Conservation (phyloP, 768 basidiomycete species). For the Termitomyces sp. region DNA sequence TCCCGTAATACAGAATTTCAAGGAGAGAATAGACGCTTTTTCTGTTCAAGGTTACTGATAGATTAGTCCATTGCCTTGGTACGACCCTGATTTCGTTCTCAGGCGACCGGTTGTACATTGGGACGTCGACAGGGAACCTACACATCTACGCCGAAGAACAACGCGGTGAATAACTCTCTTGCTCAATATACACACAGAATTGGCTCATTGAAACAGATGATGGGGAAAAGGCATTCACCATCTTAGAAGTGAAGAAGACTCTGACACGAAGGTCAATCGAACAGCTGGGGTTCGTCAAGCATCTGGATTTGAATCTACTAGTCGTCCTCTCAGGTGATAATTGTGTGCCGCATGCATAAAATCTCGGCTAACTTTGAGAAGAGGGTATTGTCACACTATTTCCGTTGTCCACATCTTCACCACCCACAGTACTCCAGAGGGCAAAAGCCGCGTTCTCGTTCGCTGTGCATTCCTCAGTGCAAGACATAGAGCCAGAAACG, state of each 20-base stretch:
- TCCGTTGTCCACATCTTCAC: slow-evolving; percentile 66
- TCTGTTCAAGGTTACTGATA: slow-evolving; percentile 31
- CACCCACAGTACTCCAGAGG: slow-evolving; percentile 66
- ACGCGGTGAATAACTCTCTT: slow-evolving; percentile 23
- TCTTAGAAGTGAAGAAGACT: slow-evolving; percentile 62
- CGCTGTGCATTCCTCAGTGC: slow-evolving; percentile 59
- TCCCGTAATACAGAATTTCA: slow-evolving; percentile 30
- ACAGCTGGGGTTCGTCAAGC: slow-evolving; percentile 79
- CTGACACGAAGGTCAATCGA: slow-evolving; percentile 73
- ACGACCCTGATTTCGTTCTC: not conserved
- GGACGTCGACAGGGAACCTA: slow-evolving; percentile 51
- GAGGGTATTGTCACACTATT: slow-evolving; percentile 72
- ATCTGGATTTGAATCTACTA: slow-evolving; percentile 82
- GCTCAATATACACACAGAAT: not conserved
- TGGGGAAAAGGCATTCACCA: slow-evolving; percentile 26
- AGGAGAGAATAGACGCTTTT: slow-evolving; percentile 40
- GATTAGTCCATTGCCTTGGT: not conserved
- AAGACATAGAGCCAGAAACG: slow-evolving; percentile 29
- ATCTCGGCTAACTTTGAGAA: slow-evolving; percentile 22
- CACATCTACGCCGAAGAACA: slow-evolving; percentile 43
- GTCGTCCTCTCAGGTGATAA: slow-evolving; percentile 73
- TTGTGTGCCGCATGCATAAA: not conserved
- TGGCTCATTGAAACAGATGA: slow-evolving; percentile 18
- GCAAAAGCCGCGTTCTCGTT: slow-evolving; percentile 84
- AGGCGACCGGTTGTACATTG: slow-evolving; percentile 60